Conservation (phyloP, 192 early-diverging fungal genomes). For the Backusella luteola region DNA sequence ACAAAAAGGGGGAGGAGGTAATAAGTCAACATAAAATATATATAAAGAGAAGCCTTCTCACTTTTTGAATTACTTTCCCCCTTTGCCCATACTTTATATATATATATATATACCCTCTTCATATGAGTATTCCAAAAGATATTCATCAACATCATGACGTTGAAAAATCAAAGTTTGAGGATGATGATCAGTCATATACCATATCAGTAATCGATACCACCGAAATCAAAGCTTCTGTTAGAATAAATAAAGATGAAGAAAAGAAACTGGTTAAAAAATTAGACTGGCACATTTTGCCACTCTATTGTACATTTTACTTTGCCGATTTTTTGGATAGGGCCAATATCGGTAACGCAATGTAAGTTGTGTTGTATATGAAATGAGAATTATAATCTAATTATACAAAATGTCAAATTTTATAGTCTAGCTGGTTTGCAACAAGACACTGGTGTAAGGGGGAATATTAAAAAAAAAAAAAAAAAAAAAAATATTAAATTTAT, state of each 20-base stretch:
- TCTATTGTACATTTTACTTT: slow-evolving; percentile 59
- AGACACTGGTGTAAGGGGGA: slow-evolving; percentile 5
- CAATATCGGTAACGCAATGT: slow-evolving; percentile 72
- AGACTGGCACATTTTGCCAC: slow-evolving; percentile 57
- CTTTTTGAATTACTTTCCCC: background rate
- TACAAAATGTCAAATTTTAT: background rate
- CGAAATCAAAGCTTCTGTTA: background rate
- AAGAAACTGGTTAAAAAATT: slow-evolving; percentile 49
- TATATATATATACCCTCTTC: background rate
- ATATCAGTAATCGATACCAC: background rate
- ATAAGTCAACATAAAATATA: background rate
- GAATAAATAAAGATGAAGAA: slow-evolving; percentile 22
- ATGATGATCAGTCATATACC: background rate
- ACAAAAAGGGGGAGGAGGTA: background rate
- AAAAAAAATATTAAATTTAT: background rate
- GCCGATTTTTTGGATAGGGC: slow-evolving; percentile 64
- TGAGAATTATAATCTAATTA: background rate
- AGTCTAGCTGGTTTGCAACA: slow-evolving; percentile 17
- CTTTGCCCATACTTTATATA: background rate
- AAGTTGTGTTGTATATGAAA: slow-evolving; percentile 37
- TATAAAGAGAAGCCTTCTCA: background rate
- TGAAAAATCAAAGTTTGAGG: background rate
- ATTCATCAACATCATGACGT: background rate
- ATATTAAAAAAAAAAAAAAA: background rate
- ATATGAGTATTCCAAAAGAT: background rate